Conservation (phyloP, 2,329 filamentous ascomycete genomes). For the Biscogniauxia mediterranea region DNA sequence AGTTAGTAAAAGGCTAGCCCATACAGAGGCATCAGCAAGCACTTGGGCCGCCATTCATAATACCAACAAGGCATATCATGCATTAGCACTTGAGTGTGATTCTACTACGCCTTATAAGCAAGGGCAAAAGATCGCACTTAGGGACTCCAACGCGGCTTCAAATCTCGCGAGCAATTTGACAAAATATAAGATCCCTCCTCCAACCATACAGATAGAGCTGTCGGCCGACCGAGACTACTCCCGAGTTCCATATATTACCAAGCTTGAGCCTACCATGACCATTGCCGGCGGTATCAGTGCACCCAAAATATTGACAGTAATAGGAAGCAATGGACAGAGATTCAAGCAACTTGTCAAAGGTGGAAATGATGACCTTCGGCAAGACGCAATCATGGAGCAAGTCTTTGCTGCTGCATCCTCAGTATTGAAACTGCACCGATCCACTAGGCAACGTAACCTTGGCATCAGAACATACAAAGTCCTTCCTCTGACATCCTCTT, state of each 20-base stretch:
- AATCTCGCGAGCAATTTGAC: slow-evolving; percentile 62
- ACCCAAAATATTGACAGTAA: slow-evolving; percentile 85
- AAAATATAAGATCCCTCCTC: slow-evolving; percentile 74
- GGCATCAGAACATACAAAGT: slow-evolving; percentile 97
- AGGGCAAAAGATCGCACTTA: slow-evolving; percentile 58
- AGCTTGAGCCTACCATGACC: slow-evolving; percentile 71
- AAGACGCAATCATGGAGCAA: slow-evolving; percentile 99
- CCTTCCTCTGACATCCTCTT: slow-evolving; percentile 76
- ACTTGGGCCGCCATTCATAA: slow-evolving; percentile 73
- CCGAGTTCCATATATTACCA: slow-evolving; percentile 68
- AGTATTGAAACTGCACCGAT: slow-evolving; percentile 79
- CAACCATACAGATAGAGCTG: slow-evolving; percentile 82
- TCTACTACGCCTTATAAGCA: slow-evolving; percentile 64
- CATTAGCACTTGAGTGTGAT: slow-evolving; percentile 64
- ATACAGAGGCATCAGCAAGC: slow-evolving; percentile 46
- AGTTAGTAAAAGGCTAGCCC: slow-evolving; percentile 61
- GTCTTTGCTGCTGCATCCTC: slow-evolving; percentile 96
- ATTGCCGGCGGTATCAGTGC: slow-evolving; percentile 90
- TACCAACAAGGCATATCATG: slow-evolving; percentile 66
- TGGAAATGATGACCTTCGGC: slow-evolving; percentile 90
- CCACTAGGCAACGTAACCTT: slow-evolving; percentile 83
- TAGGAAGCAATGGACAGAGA: slow-evolving; percentile 71
- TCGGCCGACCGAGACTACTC: slow-evolving; percentile 73
- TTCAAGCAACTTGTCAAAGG: slow-evolving; percentile 96
- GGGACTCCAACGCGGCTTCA: slow-evolving; percentile 61